These are phyloP conservation scores for Tulasnella sp. DNA, from an alignment of 768 basidiomycete genomes.

Conservation along the genomic window DNA sequence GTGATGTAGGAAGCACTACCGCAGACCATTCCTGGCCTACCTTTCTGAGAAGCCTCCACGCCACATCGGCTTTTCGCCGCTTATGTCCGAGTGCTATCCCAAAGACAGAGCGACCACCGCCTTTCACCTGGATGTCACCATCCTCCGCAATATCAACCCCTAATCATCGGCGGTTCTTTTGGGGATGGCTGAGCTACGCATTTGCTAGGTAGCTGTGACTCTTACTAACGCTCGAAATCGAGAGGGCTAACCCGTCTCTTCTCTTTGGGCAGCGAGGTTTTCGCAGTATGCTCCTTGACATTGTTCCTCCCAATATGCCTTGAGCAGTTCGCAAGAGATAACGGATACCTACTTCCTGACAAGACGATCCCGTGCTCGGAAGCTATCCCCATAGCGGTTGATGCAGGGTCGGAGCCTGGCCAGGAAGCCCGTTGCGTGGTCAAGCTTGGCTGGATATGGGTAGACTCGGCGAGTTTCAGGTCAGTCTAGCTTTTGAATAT, in stretches of 20 bases:
- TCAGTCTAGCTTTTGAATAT: slow-evolving; percentile 24
- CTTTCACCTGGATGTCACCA: background rate
- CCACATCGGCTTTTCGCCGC: too few relatives aligned
- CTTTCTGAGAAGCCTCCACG: too few relatives aligned
- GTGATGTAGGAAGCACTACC: too few relatives aligned
- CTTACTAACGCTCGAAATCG: background rate
- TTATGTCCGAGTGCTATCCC: background rate
- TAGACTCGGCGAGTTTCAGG: slow-evolving; percentile 91
- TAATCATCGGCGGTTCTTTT: slow-evolving; percentile 27
- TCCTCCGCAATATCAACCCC: background rate
- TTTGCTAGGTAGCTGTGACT: slow-evolving; percentile 56
- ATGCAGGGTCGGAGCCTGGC: background rate
- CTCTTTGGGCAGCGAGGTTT: slow-evolving; percentile 46
- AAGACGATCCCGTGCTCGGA: slow-evolving; percentile 42
- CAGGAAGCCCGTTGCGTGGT: slow-evolving; percentile 55
- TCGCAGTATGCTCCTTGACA: slow-evolving; percentile 69
- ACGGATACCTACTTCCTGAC: slow-evolving; percentile 68
- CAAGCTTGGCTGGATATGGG: slow-evolving; percentile 70
- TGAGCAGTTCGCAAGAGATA: slow-evolving; percentile 83
- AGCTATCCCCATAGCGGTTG: slow-evolving; percentile 19
- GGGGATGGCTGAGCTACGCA: slow-evolving; percentile 76
- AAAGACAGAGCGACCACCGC: background rate
- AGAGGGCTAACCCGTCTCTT: too few relatives aligned
- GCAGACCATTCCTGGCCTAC: too few relatives aligned
- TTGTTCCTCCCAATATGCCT: slow-evolving; percentile 74